Base-by-base conservation (phyloP, 352 stramenopile genomes). In the Paralagenidium karlingii region DNA sequence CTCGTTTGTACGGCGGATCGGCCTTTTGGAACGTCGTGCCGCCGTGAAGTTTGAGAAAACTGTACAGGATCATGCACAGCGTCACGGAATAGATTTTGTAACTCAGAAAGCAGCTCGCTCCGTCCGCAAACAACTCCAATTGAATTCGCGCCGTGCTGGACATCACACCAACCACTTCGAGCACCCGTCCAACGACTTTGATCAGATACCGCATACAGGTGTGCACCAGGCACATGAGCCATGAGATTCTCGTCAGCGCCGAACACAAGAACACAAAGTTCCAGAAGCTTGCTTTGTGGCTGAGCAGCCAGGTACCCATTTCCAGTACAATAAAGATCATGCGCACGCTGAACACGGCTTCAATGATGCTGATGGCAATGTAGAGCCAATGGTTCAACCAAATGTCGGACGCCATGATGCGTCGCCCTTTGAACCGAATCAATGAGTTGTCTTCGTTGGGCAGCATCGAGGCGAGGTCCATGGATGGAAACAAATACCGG, bases 211-310 rank as follows among this genome's bases (percentile, higher is more conserved):
- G 51, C 2, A 67, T 19, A 0, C 62, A 3, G 2, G 63, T 64
- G 32, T 82, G 68, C 5, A 59, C 21, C 5, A 65, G 50, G 16
- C 68, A 82, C 49, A 79, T 70, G 38, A 79, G 47, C 68, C 68
- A 82, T 34, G 68, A 74, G 24, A 77, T 60, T 3, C 47, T 53
- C 3, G 55, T 77, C 27, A 82, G 30, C 1, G 62, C 60, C 1
- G 52, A 63, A n/a, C 50, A 60, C 37, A 77, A 47, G 39, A 79
- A 82, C 18, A 82, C 49, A 30, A 77, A 77, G 34, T 66, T 78
- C 12, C 67, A 59, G 9, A 70, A 39, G 19, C 44, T 77, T 13
- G 58, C 47, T 13, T 63, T 47, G 36, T 59, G 64, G 36, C 40
- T 58, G n/a, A 55, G 48, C 43, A 55, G 39, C 48, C 48, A 50